Base-by-base conservation (phyloP, 805 yeast species). In the Saturnispora bothae region DNA sequence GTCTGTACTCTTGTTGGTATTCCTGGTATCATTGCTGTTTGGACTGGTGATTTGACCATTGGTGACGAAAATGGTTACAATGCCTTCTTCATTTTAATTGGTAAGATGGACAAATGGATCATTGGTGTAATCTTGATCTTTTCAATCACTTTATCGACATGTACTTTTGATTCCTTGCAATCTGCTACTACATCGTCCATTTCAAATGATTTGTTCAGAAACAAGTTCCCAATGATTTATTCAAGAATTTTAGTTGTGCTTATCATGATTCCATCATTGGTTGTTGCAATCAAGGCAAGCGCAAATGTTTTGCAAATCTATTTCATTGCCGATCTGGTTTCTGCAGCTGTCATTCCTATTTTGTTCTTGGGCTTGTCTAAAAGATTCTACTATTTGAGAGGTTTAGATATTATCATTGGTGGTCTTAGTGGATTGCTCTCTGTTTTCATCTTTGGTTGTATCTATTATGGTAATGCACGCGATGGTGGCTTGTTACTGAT, bases 161-260 rank as follows among this genome's bases (percentile, higher is more conserved):
- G 95, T 54, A 82, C 95, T 0, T 75, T 86, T 58, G 96, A 85
- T 56, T 80, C 94, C 2, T 65, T 84, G 49, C 95, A 85, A 56
- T 79, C 92, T 34, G 95, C 94, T 6, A 68, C 83, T 68, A 83
- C 84, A 1, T 83, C 96, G 7, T 75, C 94, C 1, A 74, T 88
- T 38, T 85, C 96, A 22, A 88, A 88, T 52, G 96, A 88, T 59
- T 51, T 86, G 21, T 86, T 86, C 67, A 71, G 96, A 54, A 89
- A 88, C 65, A 81, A 73, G 52, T 66, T 84, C 38, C 69, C 75
- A 25, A 62, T 81, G 43, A 48, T 74, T 28, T 85, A 72, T 57
- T 76, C 78, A 30, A 75, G 97, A 52, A 62, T 62, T 16, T 59
- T 83, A 45, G 95, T 85, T 23, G 68, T 82, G 17, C 37, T 82